Base-by-base conservation (phyloP, 441 rosid genomes). In the Macaranga tanarius region DNA sequence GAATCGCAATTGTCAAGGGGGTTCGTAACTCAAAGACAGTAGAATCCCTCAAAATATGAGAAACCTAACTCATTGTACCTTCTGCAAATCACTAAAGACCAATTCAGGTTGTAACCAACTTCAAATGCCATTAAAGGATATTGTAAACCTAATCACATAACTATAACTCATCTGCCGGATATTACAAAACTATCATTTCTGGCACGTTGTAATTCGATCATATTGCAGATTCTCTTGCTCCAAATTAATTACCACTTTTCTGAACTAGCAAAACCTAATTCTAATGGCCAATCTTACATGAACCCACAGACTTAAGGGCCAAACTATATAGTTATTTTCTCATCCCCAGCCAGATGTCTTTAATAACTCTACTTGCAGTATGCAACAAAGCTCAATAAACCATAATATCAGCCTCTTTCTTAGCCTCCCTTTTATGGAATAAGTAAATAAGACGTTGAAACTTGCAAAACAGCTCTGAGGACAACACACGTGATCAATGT, bases 301-400 rank as follows among this genome's bases (percentile, higher is more conserved):
- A 47, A 11, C n/a, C 55, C 45, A 65, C 5, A 69, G 16, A 65
- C 26, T 59, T 48, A 51, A 10, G 7, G 34, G 16, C 57, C 70
- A 48, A 55, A 65, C 13, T 22, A 65, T 34, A 52, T 22, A 62
- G 10, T 44, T 17, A 52, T 17, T 62, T 26, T 26, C 47, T 34
- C 42, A 28, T 23, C 48, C 13, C 16, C n/a, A 47, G 47, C 6
- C 19, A 17, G 0, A 5, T 45, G 22, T 52, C 48, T 69, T 0
- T 47, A 52, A 17, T 15, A 17, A 15, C 15, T 44, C 47, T 26
- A 62, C 71, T 50, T 10, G 11, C 72, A 76, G 34, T 48, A 76
- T 44, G 34, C 59, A 16, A 44, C 64, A 71, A 34, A 2, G 58
- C 16, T 16, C 58, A 26, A 15, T 23, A 9, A 70, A 55, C 4